Percentiles rank a stretch among this genome's conserved stretches.
These are phyloP conservation scores for Rhinocladiella mackenziei DNA, from an alignment of 2,329 filamentous ascomycete genomes.

Conservation along the genomic window DNA sequence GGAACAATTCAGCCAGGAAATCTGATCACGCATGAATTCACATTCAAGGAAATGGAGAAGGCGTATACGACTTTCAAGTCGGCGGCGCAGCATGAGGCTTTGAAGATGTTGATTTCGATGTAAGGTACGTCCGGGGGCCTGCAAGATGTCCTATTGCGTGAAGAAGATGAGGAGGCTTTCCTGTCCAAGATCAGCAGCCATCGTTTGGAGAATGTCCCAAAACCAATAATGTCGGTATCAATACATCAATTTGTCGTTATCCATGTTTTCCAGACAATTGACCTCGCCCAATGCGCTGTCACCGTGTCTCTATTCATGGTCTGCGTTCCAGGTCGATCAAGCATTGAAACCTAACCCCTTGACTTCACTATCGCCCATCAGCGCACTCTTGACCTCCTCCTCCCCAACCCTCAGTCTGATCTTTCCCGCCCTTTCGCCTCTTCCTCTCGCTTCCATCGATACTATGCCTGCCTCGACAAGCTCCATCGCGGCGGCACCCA, in stretches of 20 bases:
- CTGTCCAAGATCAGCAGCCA: no score
- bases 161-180: no score
- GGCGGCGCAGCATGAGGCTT: constrained; percentile 41
- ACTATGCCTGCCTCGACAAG: constrained; percentile 84
- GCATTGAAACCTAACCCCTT: constrained; percentile 65
- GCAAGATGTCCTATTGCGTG: no score
- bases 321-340: constrained; percentile 11
- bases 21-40: constrained; percentile 47
- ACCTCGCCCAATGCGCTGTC: no score
- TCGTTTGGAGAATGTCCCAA: no score
- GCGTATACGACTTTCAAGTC: constrained; percentile 45
- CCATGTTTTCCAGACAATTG: no score
- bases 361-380: constrained; percentile 83
- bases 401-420: constrained; percentile 81
- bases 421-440: constrained; percentile 81
- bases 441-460: constrained; percentile 69
- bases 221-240: no score
- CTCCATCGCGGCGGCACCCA: constrained; percentile 73
- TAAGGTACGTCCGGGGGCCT: no score
- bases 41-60: constrained; percentile 41
- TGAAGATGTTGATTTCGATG: constrained; percentile 43
- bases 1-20: constrained; percentile 42
- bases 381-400: constrained; percentile 83
- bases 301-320: no score
- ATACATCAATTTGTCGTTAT: no score